Evolutionary conservation across 1,139 yeast species (phyloP).

Genomic region (Suhomyces yuchorum): DNA sequence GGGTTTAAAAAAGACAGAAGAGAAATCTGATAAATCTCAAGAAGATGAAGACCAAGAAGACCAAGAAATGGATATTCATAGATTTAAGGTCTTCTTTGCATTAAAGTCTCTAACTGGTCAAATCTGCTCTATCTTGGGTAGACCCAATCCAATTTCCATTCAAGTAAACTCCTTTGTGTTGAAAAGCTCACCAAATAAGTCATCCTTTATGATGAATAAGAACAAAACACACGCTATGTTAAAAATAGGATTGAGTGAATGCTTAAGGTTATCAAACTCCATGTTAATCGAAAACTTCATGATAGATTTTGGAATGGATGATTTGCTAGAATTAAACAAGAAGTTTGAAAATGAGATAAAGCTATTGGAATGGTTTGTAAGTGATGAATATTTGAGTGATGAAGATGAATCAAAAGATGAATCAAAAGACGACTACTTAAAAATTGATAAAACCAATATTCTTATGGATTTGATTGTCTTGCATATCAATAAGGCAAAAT

Average conservation of each 20-base stretch:
- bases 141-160: constrained; percentile 59
- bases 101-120: constrained; percentile 50
- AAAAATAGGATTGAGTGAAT: constrained; percentile 52
- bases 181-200: constrained; percentile 23
- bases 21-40: constrained; percentile 1
- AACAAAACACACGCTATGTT: constrained; percentile 33
- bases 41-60: constrained; percentile 22
- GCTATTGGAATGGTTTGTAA: constrained; percentile 30
- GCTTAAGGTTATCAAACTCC: constrained; percentile 50
- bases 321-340: constrained; percentile 41
- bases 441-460: constrained; percentile 39
- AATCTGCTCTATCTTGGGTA: constrained; percentile 53
- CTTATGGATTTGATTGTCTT: constrained; percentile 48
- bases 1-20: constrained; percentile 4
- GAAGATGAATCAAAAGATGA: constrained; percentile 4
- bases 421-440: constrained; percentile 5
- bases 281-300: constrained; percentile 56
- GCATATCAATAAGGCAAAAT: constrained; percentile 52
- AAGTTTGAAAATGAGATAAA: constrained; percentile 46
- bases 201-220: constrained; percentile 25
- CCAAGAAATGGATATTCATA: constrained; percentile 33
- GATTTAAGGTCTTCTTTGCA: constrained; percentile 53
- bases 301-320: constrained; percentile 44
- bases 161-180: constrained; percentile 45
- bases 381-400: constrained; percentile 21